phyloP scores from a whole-genome alignment of 1,139 yeast species.

The Kodamaea suecica region DNA sequence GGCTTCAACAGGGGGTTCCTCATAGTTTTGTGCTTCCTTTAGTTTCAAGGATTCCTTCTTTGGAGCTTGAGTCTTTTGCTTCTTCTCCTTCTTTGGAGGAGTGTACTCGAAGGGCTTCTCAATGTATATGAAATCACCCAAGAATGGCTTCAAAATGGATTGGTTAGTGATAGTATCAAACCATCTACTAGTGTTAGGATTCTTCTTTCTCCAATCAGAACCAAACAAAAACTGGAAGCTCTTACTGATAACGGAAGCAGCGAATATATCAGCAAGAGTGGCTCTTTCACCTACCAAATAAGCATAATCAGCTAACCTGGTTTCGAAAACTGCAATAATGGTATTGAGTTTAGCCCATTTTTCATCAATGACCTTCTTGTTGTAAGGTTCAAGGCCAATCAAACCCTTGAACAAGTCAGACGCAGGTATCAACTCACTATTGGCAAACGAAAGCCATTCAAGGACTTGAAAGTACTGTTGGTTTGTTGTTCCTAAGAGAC shows the following conservation, averaged over 20 bases:
- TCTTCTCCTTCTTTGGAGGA: slow-evolving; percentile 21
- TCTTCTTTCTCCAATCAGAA: slow-evolving; percentile 66
- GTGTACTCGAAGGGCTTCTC: slow-evolving; percentile 61
- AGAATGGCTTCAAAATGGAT: slow-evolving; percentile 45
- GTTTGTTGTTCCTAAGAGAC: slow-evolving; percentile 59
- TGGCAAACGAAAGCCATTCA: slow-evolving; percentile 80
- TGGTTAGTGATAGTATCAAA: slow-evolving; percentile 65
- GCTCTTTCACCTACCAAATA: slow-evolving; percentile 89
- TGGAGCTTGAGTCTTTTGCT: neutral
- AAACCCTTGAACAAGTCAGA: slow-evolving; percentile 38
- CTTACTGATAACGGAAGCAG: slow-evolving; percentile 59
- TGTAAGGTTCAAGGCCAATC: slow-evolving; percentile 50
- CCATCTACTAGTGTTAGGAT: slow-evolving; percentile 85
- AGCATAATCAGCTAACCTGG: slow-evolving; percentile 69
- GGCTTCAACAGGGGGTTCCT: slow-evolving; percentile 31
- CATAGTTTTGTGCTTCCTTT: slow-evolving; percentile 17
- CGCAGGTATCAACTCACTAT: slow-evolving; percentile 59
- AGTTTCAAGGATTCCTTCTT: slow-evolving; percentile 23
- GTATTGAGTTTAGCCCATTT: slow-evolving; percentile 38
- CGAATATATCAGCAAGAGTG: slow-evolving; percentile 77
- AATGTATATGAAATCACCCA: slow-evolving; percentile 51
- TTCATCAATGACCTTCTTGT: slow-evolving; percentile 73
- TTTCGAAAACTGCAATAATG: slow-evolving; percentile 50
- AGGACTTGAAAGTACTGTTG: slow-evolving; percentile 68
- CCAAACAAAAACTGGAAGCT: slow-evolving; percentile 71